These are phyloP conservation scores for Xanthoconium purpureum DNA, from an alignment of 768 basidiomycete genomes.

Conservation along the genomic window DNA sequence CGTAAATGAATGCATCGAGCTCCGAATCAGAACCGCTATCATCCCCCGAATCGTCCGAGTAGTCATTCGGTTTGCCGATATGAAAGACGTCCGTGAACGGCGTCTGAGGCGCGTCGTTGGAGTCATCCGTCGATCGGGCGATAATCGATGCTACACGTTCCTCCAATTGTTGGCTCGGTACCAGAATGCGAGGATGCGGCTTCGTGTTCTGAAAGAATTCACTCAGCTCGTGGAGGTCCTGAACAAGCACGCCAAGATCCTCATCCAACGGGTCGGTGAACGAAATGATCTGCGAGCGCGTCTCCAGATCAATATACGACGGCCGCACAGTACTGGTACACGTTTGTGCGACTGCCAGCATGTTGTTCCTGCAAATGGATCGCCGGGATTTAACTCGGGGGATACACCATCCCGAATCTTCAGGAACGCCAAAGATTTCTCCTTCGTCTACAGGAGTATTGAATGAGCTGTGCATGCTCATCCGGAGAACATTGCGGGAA, in stretches of 20 bases:
- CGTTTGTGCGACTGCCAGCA: conserved; percentile 83
- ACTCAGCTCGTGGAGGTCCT: conserved; percentile 72
- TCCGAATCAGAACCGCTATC: conserved; percentile 38
- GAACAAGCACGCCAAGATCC: conserved; percentile 75
- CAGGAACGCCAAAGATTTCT: conserved; percentile 78
- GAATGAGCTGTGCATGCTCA: conserved; percentile 75
- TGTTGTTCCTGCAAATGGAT: conserved; percentile 67
- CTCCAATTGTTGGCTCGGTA: conserved; percentile 63
- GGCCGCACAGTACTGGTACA: conserved; percentile 69
- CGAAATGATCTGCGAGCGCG: conserved; percentile 39
- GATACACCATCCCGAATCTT: conserved; percentile 85
- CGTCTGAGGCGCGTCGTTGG: conserved; percentile 64
- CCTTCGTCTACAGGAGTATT: conserved; percentile 51
- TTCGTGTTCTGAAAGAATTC: conserved; percentile 62
- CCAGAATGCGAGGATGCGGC: conserved; percentile 32
- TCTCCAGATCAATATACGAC: conserved; percentile 71
- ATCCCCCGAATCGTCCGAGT: conserved; percentile 48
- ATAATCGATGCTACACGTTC: conserved; percentile 80
- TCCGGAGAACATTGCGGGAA: conserved; percentile 83
- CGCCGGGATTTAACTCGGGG: conserved; percentile 61
- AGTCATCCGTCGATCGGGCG: conserved; percentile 65
- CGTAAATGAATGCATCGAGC: conserved; percentile 60
- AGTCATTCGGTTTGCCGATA: conserved; percentile 38
- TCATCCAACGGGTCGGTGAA: conserved; percentile 45
- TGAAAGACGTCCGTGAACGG: conserved; percentile 77